Base-by-base conservation (phyloP, 768 basidiomycete species). In the Mycena polygramma region DNA sequence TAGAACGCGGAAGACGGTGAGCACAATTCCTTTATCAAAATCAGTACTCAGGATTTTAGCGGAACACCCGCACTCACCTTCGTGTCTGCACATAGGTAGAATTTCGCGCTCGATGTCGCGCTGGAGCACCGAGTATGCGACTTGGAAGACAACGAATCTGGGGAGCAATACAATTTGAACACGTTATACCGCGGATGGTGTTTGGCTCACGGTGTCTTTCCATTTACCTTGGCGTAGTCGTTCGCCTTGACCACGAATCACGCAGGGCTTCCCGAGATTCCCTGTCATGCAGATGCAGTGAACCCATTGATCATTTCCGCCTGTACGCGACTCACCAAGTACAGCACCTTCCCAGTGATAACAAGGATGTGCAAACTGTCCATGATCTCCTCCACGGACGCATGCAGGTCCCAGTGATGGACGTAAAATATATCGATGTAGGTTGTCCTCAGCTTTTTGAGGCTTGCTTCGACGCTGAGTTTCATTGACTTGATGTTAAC, bases 401-500 rank as follows among this genome's bases (percentile, higher is more conserved):
- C 84, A 8, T 81, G 76, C 69, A 79, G 84, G 63, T 86, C 85
- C 87, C 84, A 83, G 79, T 81, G 86, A 72, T 89, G 88, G 6
- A 89, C 74, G 67, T 90, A 89, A 35, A 89, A 75, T 54, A 90
- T 82, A 71, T 90, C 88, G 71, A 90, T 83, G 73, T 87, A 92
- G 35, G 83, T 79, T 0, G 89, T 90, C 46, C 87, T 77, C 24
- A 92, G 82, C 70, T 89, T 91, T 11, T 51, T 53, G 35, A 67
- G 57, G 26, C 66, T 67, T 6, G 19, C 37, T 20, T 67, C 49
- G 36, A 88, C 77, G 30, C 83, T 83, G 52, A 86, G 43, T 30
- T 79, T 78, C 75, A 90, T 74, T 0, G 79, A 81, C 70, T 89
- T 88, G 67, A 75, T 58, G 68, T 78, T n/a, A n/a, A n/a, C n/a